phyloP scores from a whole-genome alignment of 129 eudicot species.

The Escallonia rubra region DNA sequence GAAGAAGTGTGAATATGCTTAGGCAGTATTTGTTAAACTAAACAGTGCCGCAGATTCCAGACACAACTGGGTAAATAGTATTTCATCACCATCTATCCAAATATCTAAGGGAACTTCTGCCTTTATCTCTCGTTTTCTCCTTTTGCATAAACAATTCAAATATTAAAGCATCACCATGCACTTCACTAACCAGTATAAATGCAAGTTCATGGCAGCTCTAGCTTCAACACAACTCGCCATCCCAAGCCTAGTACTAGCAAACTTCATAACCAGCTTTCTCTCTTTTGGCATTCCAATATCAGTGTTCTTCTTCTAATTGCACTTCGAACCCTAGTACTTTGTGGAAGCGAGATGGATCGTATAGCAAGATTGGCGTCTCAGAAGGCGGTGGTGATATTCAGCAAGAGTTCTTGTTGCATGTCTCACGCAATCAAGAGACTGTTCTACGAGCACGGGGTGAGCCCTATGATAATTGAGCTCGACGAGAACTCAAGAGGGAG shows the following conservation, averaged over 20 bases:
- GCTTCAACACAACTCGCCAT: not conserved
- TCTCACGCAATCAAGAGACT: conserved; percentile 42
- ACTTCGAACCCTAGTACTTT: not conserved
- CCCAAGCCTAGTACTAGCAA: not conserved
- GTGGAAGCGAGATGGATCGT: conserved; percentile 16
- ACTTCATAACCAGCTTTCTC: not conserved
- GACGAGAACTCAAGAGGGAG: conserved; percentile 28
- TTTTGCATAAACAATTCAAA: too few species aligned
- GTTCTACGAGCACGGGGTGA: conserved; percentile 31
- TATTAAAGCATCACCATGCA: not conserved
- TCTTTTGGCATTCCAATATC: too few species aligned
- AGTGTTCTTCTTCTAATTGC: not conserved
- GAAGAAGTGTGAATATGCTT: too few species aligned
- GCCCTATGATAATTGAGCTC: conserved; percentile 32
- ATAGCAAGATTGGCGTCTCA: conserved; percentile 25
- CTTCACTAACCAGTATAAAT: conserved; percentile 17
- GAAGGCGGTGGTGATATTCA: conserved; percentile 42
- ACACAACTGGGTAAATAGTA: not conserved
- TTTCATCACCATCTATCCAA: not conserved
- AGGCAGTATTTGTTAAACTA: not conserved
- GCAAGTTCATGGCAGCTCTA: conserved; percentile 4
- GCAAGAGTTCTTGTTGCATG: conserved; percentile 11
- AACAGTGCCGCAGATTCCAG: not conserved
- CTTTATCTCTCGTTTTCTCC: too few species aligned
- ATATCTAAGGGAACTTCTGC: not conserved